Evolutionary conservation across 129 eudicot genomes (phyloP).

Genomic region (Logfia minima): DNA sequence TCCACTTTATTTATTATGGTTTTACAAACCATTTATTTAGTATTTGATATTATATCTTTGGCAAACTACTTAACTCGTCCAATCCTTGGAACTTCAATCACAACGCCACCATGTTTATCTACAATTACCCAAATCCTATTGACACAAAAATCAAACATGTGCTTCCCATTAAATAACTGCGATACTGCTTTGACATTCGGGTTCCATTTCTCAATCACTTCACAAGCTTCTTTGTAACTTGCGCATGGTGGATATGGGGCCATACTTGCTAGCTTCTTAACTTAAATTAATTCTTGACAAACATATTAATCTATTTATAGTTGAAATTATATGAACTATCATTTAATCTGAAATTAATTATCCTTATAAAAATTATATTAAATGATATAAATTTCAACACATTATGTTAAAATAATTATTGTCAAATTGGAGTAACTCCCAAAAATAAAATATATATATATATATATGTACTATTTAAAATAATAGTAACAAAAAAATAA

Average conservation of each 20-base stretch:
- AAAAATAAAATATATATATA: no score
- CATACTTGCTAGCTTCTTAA: not conserved
- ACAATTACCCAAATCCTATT: not conserved
- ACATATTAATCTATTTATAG: not conserved
- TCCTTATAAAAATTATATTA: no score
- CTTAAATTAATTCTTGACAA: not conserved
- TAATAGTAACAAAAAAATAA: no score
- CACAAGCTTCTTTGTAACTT: not conserved
- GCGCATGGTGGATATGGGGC: not conserved
- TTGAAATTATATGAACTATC: not conserved
- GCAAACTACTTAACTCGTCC: not conserved
- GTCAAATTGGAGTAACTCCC: no score
- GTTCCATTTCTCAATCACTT: not conserved
- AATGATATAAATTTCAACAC: no score
- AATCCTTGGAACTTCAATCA: not conserved
- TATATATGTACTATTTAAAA: no score
- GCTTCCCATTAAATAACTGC: not conserved
- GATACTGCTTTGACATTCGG: not conserved
- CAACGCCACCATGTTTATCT: slow-evolving; percentile 18
- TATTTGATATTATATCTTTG: no score
- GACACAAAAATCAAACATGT: not conserved
- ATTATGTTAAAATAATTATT: no score
- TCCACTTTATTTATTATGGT: no score
- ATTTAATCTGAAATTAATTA: not conserved
- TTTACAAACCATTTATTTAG: no score